Evolutionary conservation across 805 yeast genomes (phyloP), one percentile per base, ranked within the genome.

Genomic region (Blastobotrys americana): DNA sequence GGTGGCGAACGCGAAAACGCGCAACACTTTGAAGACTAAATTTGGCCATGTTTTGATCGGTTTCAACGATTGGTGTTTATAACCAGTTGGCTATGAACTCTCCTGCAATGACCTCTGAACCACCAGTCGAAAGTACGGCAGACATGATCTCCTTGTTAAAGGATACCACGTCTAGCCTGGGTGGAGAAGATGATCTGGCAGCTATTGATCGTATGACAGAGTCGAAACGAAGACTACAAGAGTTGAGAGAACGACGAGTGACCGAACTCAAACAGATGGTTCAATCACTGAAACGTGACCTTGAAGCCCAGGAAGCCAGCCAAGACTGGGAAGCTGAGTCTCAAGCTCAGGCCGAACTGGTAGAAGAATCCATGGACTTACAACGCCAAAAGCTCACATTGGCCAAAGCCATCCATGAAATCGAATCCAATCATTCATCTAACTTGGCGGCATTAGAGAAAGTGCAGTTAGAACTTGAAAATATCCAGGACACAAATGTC

Each of bases 381-480:
- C 61, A 57, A 28, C 48, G 50, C 13, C 57, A 57, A 18, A 57
- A 57, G 46, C 51, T 56, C 35, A n/a, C 50, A 6, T 43, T 55
- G n/a, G 61, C 58, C 4, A 55, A 56, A 39, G 36, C 55, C 5
- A 52, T 57, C 19, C 57, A 56, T 36, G 62, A 57, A 23, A 49
- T 57, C 25, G 61, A 57, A 36, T 44, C 53, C 34, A 38, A 49
- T 4, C 45, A 44, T 22, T 50, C 56, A 1, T 37, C 49, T 2
- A 45, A 41, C 8, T 50, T 51, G 23, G 50, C 54, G 4, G 39
- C 46, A 3, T 39, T 55, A 6, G 52, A 53, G 3, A 36, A 45
- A 23, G 43, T 58, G 28, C 39, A 50, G 27, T 46, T 49, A 13
- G 55, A 57, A 25, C 47, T 54, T 17, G 55, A 48, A 5, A 43